Evolutionary conservation across 2,329 filamentous ascomycete species (phyloP), one percentile per base, ranked within the genome.

Genomic region (Cladophialophora carrionii): DNA sequence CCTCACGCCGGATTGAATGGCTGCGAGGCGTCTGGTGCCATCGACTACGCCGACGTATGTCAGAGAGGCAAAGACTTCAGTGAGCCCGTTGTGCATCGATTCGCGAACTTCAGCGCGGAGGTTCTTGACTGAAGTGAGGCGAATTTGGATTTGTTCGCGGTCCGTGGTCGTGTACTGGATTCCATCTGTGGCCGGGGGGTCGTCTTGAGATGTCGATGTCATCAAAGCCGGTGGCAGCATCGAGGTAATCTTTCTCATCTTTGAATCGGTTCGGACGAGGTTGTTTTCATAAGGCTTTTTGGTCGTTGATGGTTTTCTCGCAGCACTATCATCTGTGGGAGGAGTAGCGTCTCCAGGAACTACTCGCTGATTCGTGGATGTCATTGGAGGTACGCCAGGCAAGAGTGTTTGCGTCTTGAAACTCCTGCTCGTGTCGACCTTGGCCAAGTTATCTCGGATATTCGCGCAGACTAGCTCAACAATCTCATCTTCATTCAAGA

Each of bases 401-500:
- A 99, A 85, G 9, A 99, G 83, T 1, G 90, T 96, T 76, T 99
- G 95, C 0, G 93, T 96, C 82, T 93, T 87, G 77, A 98, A 99
- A 0, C 92, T 96, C 54, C 95, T 88, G 73, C 94, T 98, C 24
- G 90, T 93, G 76, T 99, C 95, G 6, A 98, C 93, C 57, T 89
- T 88, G 10, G 92, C 90, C 3, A 99, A 84, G 70, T 89, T 89
- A 8, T 86, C 83, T 59, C 90, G 86, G 24, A 99, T 90, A 60
- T 90, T 86, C 66, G 88, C 86, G 78, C 93, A 97, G 4, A 99
- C 88, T 14, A 86, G 85, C 69, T 95, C 90, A 54, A 95, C 90
- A 53, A 99, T 96, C 72, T 99, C 95, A 69, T 99, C 95, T 75
- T 99, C 95, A 67, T 98, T 96, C 24, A 99, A 83, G 72, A 99